A percentile compares a stretch with the other conserved stretches of the same genome.
Evolutionary conservation across 768 basidiomycete genomes (phyloP).

Genomic region (Chalciporus chontae): DNA sequence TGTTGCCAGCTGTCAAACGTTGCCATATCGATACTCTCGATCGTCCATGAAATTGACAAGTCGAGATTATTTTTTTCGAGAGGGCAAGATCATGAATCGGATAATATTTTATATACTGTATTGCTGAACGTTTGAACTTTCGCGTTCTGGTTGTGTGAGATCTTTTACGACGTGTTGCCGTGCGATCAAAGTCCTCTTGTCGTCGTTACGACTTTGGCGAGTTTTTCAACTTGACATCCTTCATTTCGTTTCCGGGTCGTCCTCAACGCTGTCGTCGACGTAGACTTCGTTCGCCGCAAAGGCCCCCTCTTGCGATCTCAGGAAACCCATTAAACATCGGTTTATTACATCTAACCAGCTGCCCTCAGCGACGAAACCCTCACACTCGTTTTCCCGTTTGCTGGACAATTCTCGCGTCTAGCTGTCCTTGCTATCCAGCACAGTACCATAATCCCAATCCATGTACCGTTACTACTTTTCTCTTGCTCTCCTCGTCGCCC

Average conservation of each 20-base stretch:
- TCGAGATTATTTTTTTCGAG: too few species aligned
- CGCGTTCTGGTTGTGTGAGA: neutral
- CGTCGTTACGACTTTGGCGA: constrained; percentile 10
- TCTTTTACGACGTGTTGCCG: constrained; percentile 11
- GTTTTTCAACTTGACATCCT: neutral
- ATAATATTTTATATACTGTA: too few species aligned
- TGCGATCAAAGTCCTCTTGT: constrained; percentile 16
- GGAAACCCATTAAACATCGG: constrained; percentile 4
- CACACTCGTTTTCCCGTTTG: constrained; percentile 40
- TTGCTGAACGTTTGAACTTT: too few species aligned
- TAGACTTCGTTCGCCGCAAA: constrained; percentile 3
- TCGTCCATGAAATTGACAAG: too few species aligned
- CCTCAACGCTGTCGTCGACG: constrained; percentile 18
- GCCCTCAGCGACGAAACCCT: constrained; percentile 15
- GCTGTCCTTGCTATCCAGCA: constrained; percentile 32
- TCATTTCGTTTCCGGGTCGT: constrained; percentile 5
- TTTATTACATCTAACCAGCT: constrained; percentile 1
- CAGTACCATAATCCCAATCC: constrained; percentile 29
- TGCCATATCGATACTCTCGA: neutral
- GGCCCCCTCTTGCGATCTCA: constrained; percentile 15
- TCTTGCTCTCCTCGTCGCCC: constrained; percentile 28
- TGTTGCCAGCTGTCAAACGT: neutral
- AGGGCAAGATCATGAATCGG: too few species aligned
- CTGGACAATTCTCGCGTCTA: constrained; percentile 24
- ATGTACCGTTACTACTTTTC: constrained; percentile 20